A percentile compares a stretch with the other conserved stretches of the same genome.
These are phyloP conservation scores for Gaultheria prostrata DNA, from an alignment of 148 eudicot species.

Conservation along the genomic window DNA sequence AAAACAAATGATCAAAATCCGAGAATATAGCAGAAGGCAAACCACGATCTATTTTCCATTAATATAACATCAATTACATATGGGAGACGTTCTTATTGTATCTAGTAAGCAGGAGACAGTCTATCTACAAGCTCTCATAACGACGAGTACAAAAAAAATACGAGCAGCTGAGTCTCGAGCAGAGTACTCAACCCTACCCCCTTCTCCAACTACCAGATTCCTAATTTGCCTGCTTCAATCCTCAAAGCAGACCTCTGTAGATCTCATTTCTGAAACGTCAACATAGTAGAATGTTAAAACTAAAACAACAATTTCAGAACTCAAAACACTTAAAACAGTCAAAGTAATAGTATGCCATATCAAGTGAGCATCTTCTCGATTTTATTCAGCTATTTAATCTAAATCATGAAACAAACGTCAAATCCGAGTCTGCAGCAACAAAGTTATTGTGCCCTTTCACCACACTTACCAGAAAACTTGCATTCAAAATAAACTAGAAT, in stretches of 20 bases:
- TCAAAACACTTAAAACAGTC: neutral
- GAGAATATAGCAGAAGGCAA: neutral
- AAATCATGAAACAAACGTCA: neutral
- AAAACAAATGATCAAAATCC: neutral
- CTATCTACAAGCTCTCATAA: neutral
- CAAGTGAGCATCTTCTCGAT: neutral
- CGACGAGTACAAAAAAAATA: neutral
- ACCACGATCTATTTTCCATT: neutral
- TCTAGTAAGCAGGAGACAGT: neutral
- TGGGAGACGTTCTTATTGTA: neutral
- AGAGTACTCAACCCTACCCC: neutral
- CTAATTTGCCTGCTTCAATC: neutral
- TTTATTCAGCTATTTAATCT: neutral
- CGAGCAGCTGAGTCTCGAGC: neutral
- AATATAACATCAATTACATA: neutral
- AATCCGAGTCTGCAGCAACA: neutral
- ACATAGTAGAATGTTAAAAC: neutral
- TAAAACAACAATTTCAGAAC: neutral
- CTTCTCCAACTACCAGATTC: neutral
- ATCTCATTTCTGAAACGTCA: neutral
- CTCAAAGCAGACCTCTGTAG: neutral
- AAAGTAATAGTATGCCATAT: neutral
- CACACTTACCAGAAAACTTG: neutral
- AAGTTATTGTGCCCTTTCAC: neutral
- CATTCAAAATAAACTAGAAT: neutral